Evolutionary conservation across 495 filamentous ascomycete genomes (phyloP).

Genomic region (Penicillium canescens): DNA sequence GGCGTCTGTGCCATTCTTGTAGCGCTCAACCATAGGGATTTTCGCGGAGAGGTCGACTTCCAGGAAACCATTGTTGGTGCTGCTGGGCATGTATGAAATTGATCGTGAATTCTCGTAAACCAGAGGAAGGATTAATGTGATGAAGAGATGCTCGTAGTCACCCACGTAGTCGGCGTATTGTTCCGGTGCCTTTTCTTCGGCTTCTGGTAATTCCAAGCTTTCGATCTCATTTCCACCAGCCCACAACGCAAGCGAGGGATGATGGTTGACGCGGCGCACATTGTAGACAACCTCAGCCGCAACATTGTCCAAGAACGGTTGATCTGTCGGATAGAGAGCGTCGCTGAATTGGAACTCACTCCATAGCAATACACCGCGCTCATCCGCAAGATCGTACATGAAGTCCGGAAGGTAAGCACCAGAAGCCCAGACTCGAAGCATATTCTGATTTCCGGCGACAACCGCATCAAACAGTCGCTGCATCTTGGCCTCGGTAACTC

Average conservation of each 20-base stretch:
- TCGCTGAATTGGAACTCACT: slow-evolving; percentile 69
- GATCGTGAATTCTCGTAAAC: slow-evolving; percentile 65
- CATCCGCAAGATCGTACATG: slow-evolving; percentile 68
- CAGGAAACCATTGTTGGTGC: slow-evolving; percentile 66
- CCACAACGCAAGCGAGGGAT: slow-evolving; percentile 68
- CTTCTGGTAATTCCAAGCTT: slow-evolving; percentile 50
- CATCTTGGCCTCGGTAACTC: slow-evolving; percentile 56
- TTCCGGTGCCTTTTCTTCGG: slow-evolving; percentile 47
- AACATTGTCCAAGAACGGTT: slow-evolving; percentile 58
- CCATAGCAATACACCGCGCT: slow-evolving; percentile 66
- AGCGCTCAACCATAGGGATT: slow-evolving; percentile 61
- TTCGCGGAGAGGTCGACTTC: slow-evolving; percentile 56
- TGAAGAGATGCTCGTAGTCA: slow-evolving; percentile 64
- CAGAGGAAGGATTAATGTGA: slow-evolving; percentile 58
- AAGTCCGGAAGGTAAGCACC: slow-evolving; percentile 67
- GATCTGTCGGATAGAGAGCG: slow-evolving; percentile 59
- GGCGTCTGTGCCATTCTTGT: slow-evolving; percentile 51
- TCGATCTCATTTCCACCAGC: slow-evolving; percentile 69
- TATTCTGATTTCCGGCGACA: slow-evolving; percentile 63
- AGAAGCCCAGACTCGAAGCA: slow-evolving; percentile 68
- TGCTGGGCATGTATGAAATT: slow-evolving; percentile 67
- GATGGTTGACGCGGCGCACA: slow-evolving; percentile 63
- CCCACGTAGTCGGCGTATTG: slow-evolving; percentile 45
- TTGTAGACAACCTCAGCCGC: slow-evolving; percentile 61
- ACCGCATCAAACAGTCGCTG: slow-evolving; percentile 57